Conservation (phyloP, 495 filamentous ascomycete genomes). For the Ramalina peruviana region DNA sequence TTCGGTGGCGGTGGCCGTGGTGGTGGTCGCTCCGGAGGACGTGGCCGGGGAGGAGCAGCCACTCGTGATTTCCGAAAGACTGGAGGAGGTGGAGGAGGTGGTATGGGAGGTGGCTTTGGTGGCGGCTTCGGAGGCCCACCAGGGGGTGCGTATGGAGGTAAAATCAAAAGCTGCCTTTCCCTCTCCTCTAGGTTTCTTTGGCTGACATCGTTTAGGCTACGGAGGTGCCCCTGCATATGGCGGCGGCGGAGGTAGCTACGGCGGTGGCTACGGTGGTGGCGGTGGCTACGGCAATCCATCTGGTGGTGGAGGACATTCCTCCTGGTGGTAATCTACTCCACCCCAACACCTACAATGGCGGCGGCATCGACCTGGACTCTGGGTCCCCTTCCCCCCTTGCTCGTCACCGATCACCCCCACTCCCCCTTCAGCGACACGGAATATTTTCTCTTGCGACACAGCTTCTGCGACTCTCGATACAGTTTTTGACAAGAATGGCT, state of each 20-base stretch:
- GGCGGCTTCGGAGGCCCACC: conserved; percentile 35
- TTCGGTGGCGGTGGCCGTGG: conserved; percentile 60
- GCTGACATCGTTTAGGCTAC: conserved; percentile 19
- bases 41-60: conserved; percentile 41
- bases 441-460: neutral
- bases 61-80: conserved; percentile 87
- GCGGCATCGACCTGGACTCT: too few relatives aligned
- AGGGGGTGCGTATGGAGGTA: conserved; percentile 34
- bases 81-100: conserved; percentile 39
- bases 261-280: conserved; percentile 23
- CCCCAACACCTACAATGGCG: too few relatives aligned
- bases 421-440: too few relatives aligned
- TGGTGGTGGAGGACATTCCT: conserved; percentile 66
- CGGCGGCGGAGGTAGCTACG: conserved; percentile 7
- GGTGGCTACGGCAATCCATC: conserved; percentile 75
- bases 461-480: conserved; percentile 9
- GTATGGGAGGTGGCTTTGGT: conserved; percentile 38
- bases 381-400: too few relatives aligned
- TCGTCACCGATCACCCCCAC: too few relatives aligned
- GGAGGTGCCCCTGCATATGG: conserved; percentile 30
- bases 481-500: conserved; percentile 4
- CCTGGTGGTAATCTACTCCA: conserved; percentile 69
- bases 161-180: neutral
- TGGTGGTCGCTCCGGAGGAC: conserved; percentile 51
- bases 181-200: neutral